Evolutionary conservation across 805 yeast genomes (phyloP).

Genomic region (Maudiozyma barnettii): DNA sequence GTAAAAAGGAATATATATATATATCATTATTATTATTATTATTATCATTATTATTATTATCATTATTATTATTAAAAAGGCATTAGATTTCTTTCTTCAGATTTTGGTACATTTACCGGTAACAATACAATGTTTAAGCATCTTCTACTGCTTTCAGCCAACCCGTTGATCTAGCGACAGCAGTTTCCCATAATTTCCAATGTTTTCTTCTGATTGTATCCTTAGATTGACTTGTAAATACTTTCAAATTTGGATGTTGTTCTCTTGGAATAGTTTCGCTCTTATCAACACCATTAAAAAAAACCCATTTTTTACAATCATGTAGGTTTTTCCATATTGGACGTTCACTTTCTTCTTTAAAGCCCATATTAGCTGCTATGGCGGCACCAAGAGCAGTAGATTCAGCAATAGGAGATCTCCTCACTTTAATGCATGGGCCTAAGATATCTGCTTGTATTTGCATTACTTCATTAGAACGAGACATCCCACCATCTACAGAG

Average conservation of each 20-base stretch:
- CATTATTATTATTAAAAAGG: no score
- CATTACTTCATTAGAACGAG: slow-evolving; percentile 81
- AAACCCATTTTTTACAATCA: slow-evolving; percentile 81
- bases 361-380: slow-evolving; percentile 78
- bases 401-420: slow-evolving; percentile 73
- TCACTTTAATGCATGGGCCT: slow-evolving; percentile 77
- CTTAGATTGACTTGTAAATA: slow-evolving; percentile 35
- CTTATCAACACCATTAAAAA: slow-evolving; percentile 65
- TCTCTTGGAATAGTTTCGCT: slow-evolving; percentile 14
- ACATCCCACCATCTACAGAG: slow-evolving; percentile 94
- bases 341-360: slow-evolving; percentile 41
- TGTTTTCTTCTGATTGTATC: slow-evolving; percentile 51
- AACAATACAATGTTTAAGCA: not conserved
- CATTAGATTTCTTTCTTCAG: not conserved
- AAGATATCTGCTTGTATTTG: slow-evolving; percentile 88
- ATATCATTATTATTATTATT: not conserved
- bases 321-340: slow-evolving; percentile 64
- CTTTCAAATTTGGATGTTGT: slow-evolving; percentile 23
- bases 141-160: slow-evolving; percentile 46
- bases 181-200: slow-evolving; percentile 79
- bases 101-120: no score
- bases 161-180: slow-evolving; percentile 68
- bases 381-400: slow-evolving; percentile 96
- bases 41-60: no score
- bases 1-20: no score